Percentiles rank a stretch among this genome's conserved stretches.
phyloP scores from a whole-genome alignment of 2,329 filamentous ascomycete species.

The Claviceps citrina region DNA sequence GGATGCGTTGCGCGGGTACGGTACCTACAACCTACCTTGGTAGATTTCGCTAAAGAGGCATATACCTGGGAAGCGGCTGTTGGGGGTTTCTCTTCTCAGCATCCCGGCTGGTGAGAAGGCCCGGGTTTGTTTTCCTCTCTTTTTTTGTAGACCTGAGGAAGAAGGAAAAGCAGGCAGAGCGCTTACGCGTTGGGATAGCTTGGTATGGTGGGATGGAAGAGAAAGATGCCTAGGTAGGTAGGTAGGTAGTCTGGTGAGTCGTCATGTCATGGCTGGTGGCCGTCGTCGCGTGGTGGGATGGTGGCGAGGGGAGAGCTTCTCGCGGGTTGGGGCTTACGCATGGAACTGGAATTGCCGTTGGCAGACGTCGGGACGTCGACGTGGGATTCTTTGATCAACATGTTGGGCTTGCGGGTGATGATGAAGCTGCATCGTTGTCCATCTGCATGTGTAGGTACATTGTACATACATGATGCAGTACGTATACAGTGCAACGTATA shows the following conservation, averaged over 20 bases:
- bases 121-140: neutral
- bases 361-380: slow-evolving; percentile 34
- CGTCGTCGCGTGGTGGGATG: no score
- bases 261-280: no score
- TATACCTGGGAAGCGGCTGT: slow-evolving; percentile 65
- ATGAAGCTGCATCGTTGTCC: no score
- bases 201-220: slow-evolving; percentile 74
- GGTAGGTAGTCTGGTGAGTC: slow-evolving; percentile 4
- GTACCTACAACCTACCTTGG: no score
- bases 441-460: no score
- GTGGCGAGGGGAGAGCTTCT: no score
- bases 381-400: slow-evolving; percentile 40
- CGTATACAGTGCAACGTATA: no score
- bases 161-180: neutral
- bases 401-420: slow-evolving; percentile 14
- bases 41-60: slow-evolving; percentile 90
- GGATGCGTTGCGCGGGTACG: no score
- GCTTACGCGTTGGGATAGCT: slow-evolving; percentile 71
- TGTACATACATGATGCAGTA: no score
- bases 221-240: slow-evolving; percentile 55
- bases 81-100: no score
- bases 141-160: neutral
- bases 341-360: slow-evolving; percentile 37
- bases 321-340: no score
- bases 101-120: no score